phyloP scores from a whole-genome alignment of 257 asterid genomes.

The Craterostigma plantagineum region DNA sequence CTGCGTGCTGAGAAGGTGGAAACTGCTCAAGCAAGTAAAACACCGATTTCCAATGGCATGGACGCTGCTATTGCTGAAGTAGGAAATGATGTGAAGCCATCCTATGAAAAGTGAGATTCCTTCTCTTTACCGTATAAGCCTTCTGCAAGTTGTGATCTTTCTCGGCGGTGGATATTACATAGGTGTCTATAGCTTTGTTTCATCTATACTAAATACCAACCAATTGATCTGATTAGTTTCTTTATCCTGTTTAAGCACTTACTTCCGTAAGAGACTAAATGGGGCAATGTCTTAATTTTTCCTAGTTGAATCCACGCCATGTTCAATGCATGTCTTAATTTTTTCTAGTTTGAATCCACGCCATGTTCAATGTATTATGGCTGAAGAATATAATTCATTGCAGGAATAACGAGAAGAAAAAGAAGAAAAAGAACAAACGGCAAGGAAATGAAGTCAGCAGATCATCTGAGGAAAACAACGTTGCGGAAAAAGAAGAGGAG shows the following conservation, averaged over 20 bases:
- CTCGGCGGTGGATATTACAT: too few relatives aligned
- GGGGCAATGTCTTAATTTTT: too few relatives aligned
- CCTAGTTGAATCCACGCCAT: too few relatives aligned
- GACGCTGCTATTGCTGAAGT: constrained; percentile 21
- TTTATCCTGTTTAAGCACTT: too few relatives aligned
- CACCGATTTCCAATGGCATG: constrained; percentile 11
- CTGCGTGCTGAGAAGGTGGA: constrained; percentile 22
- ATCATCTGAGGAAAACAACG: constrained; percentile 18
- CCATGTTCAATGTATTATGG: background rate
- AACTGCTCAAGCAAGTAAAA: constrained; percentile 14
- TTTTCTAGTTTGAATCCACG: background rate
- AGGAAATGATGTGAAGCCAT: constrained; percentile 20
- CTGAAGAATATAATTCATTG: background rate
- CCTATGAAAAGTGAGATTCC: constrained; percentile 40
- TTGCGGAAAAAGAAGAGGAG: constrained; percentile 22
- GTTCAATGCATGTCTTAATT: too few relatives aligned
- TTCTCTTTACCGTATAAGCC: background rate
- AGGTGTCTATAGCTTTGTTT: too few relatives aligned
- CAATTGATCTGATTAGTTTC: too few relatives aligned
- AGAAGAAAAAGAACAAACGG: constrained; percentile 42
- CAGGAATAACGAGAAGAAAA: constrained; percentile 41
- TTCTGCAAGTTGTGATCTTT: too few relatives aligned
- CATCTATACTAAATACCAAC: too few relatives aligned
- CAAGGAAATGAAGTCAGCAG: constrained; percentile 20
- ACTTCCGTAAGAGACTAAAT: too few relatives aligned